Conservation (phyloP, 257 asterid species). For the Datura wrightii region DNA sequence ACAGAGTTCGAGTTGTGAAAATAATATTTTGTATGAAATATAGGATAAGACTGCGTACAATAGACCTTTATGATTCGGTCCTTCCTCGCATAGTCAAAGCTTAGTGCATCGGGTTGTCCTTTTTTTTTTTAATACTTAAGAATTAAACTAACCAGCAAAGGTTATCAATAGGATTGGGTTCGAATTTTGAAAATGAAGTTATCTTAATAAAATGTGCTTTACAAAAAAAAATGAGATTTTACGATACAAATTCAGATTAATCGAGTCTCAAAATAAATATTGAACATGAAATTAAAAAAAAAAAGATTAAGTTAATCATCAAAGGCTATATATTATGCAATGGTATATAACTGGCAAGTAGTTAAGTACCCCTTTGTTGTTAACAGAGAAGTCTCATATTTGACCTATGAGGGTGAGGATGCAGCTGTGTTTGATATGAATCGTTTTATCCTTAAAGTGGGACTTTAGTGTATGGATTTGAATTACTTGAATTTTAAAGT, state of each 20-base stretch:
- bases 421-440: neutral
- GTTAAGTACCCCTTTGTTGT: neutral
- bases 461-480: neutral
- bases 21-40: too few species aligned
- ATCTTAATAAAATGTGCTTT: neutral
- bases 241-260: neutral
- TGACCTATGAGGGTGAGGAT: neutral
- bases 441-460: neutral
- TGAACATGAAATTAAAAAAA: neutral
- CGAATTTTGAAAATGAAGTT: neutral
- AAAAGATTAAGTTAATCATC: neutral
- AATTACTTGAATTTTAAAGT: neutral
- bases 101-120: too few species aligned
- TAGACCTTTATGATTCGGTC: too few species aligned
- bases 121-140: neutral
- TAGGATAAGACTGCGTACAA: too few species aligned
- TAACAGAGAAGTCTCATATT: neutral
- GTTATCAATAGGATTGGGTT: neutral
- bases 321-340: neutral
- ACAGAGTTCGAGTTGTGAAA: too few species aligned
- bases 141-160: too few species aligned
- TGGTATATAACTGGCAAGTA: neutral
- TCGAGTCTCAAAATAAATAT: neutral
- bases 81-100: too few species aligned
- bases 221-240: neutral